Evolutionary conservation across 768 basidiomycete species (phyloP).

Genomic region (Rickenella mellea): DNA sequence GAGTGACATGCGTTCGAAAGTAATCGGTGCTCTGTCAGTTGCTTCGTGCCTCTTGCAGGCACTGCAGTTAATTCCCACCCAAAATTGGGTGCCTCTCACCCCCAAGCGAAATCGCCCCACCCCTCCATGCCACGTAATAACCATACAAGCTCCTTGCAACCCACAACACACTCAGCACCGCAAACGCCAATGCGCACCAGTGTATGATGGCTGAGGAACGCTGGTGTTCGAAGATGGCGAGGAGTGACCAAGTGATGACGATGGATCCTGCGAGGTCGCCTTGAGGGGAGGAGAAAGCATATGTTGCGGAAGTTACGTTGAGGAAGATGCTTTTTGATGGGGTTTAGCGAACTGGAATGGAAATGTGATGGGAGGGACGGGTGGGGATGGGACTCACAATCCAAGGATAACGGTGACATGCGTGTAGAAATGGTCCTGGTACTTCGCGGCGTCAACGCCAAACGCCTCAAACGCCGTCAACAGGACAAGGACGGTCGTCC

Average conservation of each 20-base stretch:
- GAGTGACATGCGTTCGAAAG: too few relatives aligned
- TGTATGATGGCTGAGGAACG: constrained; percentile 66
- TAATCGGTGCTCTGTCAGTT: too few relatives aligned
- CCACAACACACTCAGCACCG: constrained; percentile 78
- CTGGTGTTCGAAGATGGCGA: constrained; percentile 83
- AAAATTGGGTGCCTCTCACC: constrained; percentile 86
- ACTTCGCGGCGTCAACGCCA: constrained; percentile 59
- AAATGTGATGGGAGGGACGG: constrained; percentile 2
- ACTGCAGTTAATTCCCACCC: constrained; percentile 19
- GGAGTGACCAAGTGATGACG: constrained; percentile 86
- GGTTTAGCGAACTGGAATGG: background rate
- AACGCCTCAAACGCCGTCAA: constrained; percentile 84
- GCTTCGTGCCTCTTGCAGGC: too few relatives aligned
- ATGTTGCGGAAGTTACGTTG: constrained; percentile 85
- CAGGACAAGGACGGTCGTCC: constrained; percentile 78
- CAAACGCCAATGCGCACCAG: constrained; percentile 80
- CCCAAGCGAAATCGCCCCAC: constrained; percentile 57
- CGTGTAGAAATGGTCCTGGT: constrained; percentile 77
- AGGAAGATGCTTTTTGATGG: constrained; percentile 76
- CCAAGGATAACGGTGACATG: constrained; percentile 93
- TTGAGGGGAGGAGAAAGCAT: constrained; percentile 83
- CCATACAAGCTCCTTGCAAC: constrained; percentile 70
- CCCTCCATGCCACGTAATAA: constrained; percentile 27
- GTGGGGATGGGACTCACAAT: constrained; percentile 39
- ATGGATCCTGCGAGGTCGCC: constrained; percentile 90